Evolutionary conservation across 2,329 filamentous ascomycete genomes (phyloP), one percentile per base, ranked within the genome.

Genomic region (Paraphoma sp.): DNA sequence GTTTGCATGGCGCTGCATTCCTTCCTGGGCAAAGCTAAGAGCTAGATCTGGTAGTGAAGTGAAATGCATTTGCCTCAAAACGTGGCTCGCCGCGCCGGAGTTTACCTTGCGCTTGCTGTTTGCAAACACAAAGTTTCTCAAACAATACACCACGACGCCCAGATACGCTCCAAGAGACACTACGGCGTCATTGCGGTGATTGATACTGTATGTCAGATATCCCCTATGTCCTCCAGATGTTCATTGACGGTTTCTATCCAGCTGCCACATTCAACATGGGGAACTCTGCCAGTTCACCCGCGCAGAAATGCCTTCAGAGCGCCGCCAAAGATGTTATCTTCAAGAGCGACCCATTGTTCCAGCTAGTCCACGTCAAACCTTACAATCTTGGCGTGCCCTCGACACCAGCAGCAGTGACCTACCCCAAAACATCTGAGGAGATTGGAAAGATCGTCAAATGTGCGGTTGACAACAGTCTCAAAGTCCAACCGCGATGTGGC

Each of bases 401-500:
- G 6, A 80, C 73, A 0, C 87, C 87, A 1, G 74, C 79, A 6
- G 86, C 85, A 2, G 83, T 89, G 14, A 80, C 86, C 2, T 81
- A 85, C 29, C 87, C 87, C 0, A 69, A 79, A 17, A 83, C 74
- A 0, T 75, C 81, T 1, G 70, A 82, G 4, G 82, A 88, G 44
- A 81, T 89, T 2, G 79, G 85, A 0, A 80, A 70, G 1, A 82
- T 86, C 14, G 79, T 89, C 42, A 84, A 84, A 60, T 89, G 87
- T 63, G 87, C 86, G 0, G 78, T 73, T 0, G 65, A 80, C 9
- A 79, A 80, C 57, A 77, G 76, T 6, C 68, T 84, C 40, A 83
- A 83, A 57, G 84, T 89, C 0, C 86, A 89, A 67, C 81, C 87
- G n/a, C 83, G 81, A 45, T 86, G 84, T 1, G 87, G 87, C 3